These are phyloP conservation scores for Elongisporangium anandrum DNA, from an alignment of 352 stramenopile species.

Conservation along the genomic window DNA sequence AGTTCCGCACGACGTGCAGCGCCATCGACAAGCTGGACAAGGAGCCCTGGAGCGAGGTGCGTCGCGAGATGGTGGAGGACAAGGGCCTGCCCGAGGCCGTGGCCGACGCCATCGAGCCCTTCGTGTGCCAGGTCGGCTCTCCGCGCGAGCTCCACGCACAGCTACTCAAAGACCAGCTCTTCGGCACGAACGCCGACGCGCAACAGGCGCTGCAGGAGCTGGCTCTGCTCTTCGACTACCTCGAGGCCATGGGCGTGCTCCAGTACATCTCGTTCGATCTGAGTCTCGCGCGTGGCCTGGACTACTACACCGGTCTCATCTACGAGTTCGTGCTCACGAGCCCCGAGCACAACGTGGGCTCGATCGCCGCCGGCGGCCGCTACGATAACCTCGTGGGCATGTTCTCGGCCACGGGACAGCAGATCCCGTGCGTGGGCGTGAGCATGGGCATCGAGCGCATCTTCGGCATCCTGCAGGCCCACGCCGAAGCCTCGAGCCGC, in stretches of 20 bases:
- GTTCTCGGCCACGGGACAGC: slow-evolving; percentile 92
- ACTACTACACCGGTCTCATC: slow-evolving; percentile 99
- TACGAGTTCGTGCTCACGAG: slow-evolving; percentile 97
- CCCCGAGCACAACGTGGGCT: slow-evolving; percentile 91
- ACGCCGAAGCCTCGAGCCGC: slow-evolving; percentile 65
- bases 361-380: slow-evolving; percentile 95
- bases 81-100: slow-evolving; percentile 92
- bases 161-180: slow-evolving; percentile 75
- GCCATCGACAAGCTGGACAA: slow-evolving; percentile 99
- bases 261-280: slow-evolving; percentile 96
- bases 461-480: slow-evolving; percentile 96
- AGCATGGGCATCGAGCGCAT: slow-evolving; percentile 98
- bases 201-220: slow-evolving; percentile 90
- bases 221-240: slow-evolving; percentile 94
- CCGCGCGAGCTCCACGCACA: slow-evolving; percentile 84
- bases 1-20: slow-evolving; percentile 97
- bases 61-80: slow-evolving; percentile 95
- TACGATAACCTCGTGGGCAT: slow-evolving; percentile 99
- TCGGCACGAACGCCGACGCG: slow-evolving; percentile 88
- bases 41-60: slow-evolving; percentile 89
- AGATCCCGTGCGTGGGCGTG: slow-evolving; percentile 98
- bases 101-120: slow-evolving; percentile 93
- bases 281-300: slow-evolving; percentile 94
- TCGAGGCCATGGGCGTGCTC: slow-evolving; percentile 96
- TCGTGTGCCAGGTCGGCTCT: slow-evolving; percentile 90